Conservation (phyloP, 331 rosid species). For the Malus hybrid region DNA sequence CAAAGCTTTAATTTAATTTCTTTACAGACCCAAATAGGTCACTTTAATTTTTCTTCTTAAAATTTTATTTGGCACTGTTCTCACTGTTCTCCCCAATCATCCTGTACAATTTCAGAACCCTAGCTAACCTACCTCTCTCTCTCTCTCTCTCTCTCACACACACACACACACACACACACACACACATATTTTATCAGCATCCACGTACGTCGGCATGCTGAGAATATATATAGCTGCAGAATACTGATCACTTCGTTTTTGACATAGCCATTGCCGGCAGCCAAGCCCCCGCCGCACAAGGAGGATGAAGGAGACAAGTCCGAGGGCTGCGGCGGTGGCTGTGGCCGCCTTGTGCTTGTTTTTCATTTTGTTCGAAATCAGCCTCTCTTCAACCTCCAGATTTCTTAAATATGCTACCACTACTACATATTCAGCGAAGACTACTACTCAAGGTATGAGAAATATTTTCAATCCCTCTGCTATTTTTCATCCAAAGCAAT, state of each 20-base stretch:
- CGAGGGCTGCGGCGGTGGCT: not conserved
- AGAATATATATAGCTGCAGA: not conserved
- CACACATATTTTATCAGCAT: not conserved
- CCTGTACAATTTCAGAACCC: not conserved
- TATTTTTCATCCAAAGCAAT: no score
- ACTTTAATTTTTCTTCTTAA: not conserved
- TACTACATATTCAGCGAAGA: not conserved
- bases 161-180: not conserved
- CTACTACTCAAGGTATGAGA: not conserved
- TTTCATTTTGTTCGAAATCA: not conserved
- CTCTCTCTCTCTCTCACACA: not conserved
- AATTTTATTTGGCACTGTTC: not conserved
- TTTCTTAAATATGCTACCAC: not conserved
- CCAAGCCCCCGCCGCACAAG: not conserved
- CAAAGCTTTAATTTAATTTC: not conserved
- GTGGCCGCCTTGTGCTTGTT: constrained; percentile 6
- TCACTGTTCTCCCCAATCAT: not conserved
- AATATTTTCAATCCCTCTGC: not conserved
- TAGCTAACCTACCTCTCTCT: not conserved
- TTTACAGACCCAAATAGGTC: no score
- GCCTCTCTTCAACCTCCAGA: constrained; percentile 6
- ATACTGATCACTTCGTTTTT: not conserved
- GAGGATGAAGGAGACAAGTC: constrained; percentile 1
- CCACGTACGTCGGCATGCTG: not conserved
- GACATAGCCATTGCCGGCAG: not conserved